Evolutionary conservation across 1,139 yeast species (phyloP).

Genomic region (Pichia kudriavzevii): DNA sequence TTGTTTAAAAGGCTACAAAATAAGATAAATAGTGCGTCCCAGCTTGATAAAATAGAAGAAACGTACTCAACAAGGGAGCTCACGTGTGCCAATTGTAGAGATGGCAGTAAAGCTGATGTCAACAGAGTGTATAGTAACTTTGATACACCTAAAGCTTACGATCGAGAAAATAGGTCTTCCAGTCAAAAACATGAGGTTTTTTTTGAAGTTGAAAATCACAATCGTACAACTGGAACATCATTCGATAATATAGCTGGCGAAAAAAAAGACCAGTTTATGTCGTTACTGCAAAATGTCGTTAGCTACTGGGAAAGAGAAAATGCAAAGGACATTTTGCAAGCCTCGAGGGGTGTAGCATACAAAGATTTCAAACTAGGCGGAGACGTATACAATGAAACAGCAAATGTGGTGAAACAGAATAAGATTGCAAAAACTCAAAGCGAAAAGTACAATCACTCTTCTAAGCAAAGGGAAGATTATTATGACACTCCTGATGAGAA

Average conservation of each 20-base stretch:
- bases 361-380: constrained; percentile 8
- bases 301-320: constrained; percentile 11
- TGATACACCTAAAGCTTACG: no score
- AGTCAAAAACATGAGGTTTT: no score
- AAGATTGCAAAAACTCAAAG: background rate
- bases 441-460: background rate
- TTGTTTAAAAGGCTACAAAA: constrained; percentile 16
- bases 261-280: constrained; percentile 3
- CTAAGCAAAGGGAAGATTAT: background rate
- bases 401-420: background rate
- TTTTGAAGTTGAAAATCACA: no score
- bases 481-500: background rate
- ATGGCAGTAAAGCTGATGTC: no score
- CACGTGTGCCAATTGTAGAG: no score
- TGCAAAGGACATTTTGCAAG: constrained; percentile 7
- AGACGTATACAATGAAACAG: background rate
- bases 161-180: no score
- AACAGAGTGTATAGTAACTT: no score
- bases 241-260: constrained; percentile 2
- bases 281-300: constrained; percentile 7
- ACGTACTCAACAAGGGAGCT: no score
- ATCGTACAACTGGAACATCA: background rate
- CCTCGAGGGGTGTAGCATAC: constrained; percentile 5
- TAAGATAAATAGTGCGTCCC: constrained; percentile 10
- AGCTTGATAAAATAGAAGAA: no score